A percentile compares a stretch with the other conserved stretches of the same genome.
Conservation (phyloP, 495 filamentous ascomycete species). For the Penicillium malachiteum region DNA sequence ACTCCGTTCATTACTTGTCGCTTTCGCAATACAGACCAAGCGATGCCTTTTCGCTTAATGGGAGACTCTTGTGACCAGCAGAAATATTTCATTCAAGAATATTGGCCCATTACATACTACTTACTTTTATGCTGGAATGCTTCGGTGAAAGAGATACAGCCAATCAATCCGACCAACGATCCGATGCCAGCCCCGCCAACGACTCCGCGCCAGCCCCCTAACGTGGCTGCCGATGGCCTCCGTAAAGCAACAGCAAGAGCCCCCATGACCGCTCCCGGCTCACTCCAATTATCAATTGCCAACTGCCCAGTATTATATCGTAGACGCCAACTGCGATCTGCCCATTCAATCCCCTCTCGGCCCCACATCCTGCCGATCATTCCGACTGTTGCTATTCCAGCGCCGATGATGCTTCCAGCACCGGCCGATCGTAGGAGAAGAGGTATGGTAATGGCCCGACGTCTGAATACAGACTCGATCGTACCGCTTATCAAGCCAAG, state of each 20-base stretch:
- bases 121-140: background rate
- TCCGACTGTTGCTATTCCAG: conserved; percentile 30
- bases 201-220: conserved; percentile 28
- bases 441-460: conserved; percentile 10
- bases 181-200: conserved; percentile 39
- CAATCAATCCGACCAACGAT: conserved; percentile 29
- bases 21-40: too few relatives aligned
- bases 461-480: conserved; percentile 8
- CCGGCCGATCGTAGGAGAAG: conserved; percentile 40
- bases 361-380: conserved; percentile 51
- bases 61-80: too few relatives aligned
- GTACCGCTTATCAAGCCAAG: conserved; percentile 35
- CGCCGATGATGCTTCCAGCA: conserved; percentile 21
- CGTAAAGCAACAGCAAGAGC: conserved; percentile 23
- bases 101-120: background rate
- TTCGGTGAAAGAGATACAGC: conserved; percentile 20
- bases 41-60: too few relatives aligned
- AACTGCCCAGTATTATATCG: conserved; percentile 54
- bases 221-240: background rate
- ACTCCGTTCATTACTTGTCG: too few relatives aligned
- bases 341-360: conserved; percentile 59
- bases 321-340: conserved; percentile 59
- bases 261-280: conserved; percentile 36
- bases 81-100: too few relatives aligned
- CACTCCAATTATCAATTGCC: conserved; percentile 51